Evolutionary conservation across 306 rosid genomes (phyloP), one percentile per base, ranked within the genome.

Genomic region (Morella rubra): DNA sequence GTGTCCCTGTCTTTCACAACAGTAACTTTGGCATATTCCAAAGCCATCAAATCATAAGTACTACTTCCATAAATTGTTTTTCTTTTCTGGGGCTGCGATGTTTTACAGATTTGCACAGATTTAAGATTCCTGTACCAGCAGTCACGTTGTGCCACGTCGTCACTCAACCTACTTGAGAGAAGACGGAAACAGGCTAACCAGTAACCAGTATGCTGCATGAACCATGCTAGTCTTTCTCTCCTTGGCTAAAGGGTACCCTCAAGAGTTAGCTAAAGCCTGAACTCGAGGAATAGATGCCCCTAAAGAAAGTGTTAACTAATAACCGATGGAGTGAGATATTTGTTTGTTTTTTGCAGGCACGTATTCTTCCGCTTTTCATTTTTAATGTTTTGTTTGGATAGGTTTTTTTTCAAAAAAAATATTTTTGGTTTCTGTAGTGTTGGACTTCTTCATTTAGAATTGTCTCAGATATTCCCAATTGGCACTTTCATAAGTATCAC

Each of bases 11-110:
- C 70, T 53, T 74, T 71, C 51, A 15, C 73, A 66, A 74, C 22
- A 66, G 65, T 76, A 65, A 18, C 8, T 65, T 65, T 65, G 71
- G 71, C 71, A 65, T 65, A 16, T 65, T 65, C 71, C 71, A 24
- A 41, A 18, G 71, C 42, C 27, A 65, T 65, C 71, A 65, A 41
- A 65, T 65, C 71, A 44, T 4, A 65, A 65, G 71, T 8, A 42
- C 27, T 42, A 42, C 27, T 42, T 65, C 71, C 16, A 42, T 65
- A 42, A 65, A 42, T 37, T 65, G 50, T 41, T 65, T 65, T 44
- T 20, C 42, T 62, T 32, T 10, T 1, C 20, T 7, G 41, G 8
- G 20, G 50, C 24, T 65, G 1, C n/a, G 12, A 16, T 15, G 37
- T 41, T 41, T 42, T 65, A 65, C 47, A 16, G 12, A n/a, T 41